Conservation (phyloP, 257 asterid species). For the Solanum commersonii region DNA sequence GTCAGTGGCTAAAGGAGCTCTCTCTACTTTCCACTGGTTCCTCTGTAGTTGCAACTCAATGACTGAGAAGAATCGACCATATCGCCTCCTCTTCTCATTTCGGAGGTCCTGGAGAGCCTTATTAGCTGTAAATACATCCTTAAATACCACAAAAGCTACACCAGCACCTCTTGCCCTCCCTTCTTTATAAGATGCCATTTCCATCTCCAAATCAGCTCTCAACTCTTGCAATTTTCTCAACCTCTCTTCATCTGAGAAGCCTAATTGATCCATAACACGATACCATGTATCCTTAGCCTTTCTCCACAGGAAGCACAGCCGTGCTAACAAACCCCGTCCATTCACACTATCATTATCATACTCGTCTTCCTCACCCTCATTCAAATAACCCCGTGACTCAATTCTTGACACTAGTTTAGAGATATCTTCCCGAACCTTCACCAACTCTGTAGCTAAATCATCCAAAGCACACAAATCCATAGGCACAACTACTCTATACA, state of each 20-base stretch:
- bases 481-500: conserved; percentile 71
- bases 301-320: conserved; percentile 30
- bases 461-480: conserved; percentile 97
- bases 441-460: conserved; percentile 86
- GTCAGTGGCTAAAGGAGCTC: conserved; percentile 95
- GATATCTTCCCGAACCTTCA: conserved; percentile 71
- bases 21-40: conserved; percentile 95
- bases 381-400: conserved; percentile 49
- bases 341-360: conserved; percentile 16
- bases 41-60: conserved; percentile 84
- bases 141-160: conserved; percentile 90
- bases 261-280: conserved; percentile 47
- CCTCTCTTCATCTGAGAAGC: conserved; percentile 85
- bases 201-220: conserved; percentile 98
- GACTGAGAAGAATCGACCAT: conserved; percentile 82
- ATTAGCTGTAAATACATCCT: conserved; percentile 84
- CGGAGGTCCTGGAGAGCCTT: conserved; percentile 88
- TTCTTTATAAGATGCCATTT: conserved; percentile 96
- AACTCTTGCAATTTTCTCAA: conserved; percentile 83
- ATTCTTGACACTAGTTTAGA: conserved; percentile 57
- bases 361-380: conserved; percentile 37
- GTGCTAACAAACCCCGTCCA: conserved; percentile 33
- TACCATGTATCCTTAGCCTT: conserved; percentile 56
- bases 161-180: conserved; percentile 97
- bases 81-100: conserved; percentile 70